Conservation (phyloP, 2,329 filamentous ascomycete genomes). For the Didymella segeticola region DNA sequence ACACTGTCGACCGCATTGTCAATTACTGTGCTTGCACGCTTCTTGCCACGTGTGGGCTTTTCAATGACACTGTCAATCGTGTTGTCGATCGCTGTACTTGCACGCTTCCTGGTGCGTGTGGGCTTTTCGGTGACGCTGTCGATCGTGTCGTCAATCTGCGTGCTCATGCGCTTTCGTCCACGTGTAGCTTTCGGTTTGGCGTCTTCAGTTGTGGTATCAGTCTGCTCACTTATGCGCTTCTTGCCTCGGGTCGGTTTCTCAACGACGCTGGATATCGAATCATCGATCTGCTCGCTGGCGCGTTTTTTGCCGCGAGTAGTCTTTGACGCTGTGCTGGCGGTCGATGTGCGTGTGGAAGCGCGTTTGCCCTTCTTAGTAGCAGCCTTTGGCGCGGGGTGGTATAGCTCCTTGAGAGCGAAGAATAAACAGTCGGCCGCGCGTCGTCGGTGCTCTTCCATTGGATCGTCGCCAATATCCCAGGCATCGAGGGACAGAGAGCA, state of each 20-base stretch:
- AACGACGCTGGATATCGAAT: conserved; percentile 3
- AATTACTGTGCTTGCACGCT: conserved; percentile 21
- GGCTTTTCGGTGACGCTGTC: conserved; percentile 13
- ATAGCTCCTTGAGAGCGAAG: conserved; percentile 73
- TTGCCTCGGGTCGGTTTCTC: conserved; percentile 14
- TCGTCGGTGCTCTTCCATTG: conserved; percentile 85
- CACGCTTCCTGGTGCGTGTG: conserved; percentile 25
- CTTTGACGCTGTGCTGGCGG: conserved; percentile 25
- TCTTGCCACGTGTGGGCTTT: conserved; percentile 22
- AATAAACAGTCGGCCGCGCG: conserved; percentile 82
- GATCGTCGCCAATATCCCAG: conserved; percentile 93
- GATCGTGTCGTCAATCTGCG: conserved; percentile 18
- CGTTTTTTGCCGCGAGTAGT: conserved; percentile 26
- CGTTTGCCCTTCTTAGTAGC: conserved; percentile 39
- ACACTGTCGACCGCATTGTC: conserved; percentile 2
- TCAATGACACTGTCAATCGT: neutral
- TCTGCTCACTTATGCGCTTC: conserved; percentile 22
- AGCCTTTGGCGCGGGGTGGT: conserved; percentile 34
- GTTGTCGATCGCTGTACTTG: conserved; percentile 22
- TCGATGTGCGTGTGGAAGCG: conserved; percentile 33
- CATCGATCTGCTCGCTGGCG: conserved; percentile 27
- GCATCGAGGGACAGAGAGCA: conserved; percentile 89
- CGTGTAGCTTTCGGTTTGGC: conserved; percentile 13
- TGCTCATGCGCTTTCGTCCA: conserved; percentile 27
- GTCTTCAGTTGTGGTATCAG: conserved; percentile 9